Base-by-base conservation (phyloP, 2,329 filamentous ascomycete species). In the Fusarium sambucinum region DNA sequence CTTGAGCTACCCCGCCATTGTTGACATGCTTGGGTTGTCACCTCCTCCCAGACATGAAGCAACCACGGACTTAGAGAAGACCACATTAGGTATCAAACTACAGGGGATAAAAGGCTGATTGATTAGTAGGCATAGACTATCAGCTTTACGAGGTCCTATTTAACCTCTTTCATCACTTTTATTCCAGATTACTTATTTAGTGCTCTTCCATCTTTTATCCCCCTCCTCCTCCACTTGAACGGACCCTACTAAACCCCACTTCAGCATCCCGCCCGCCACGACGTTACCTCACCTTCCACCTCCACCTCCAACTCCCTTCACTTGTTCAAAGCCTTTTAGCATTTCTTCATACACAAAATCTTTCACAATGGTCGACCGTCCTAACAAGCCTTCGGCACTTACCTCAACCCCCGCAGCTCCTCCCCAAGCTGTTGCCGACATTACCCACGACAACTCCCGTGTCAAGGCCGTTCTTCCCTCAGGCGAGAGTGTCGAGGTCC, bases 381-480 rank as follows among this genome's bases (percentile, higher is more conserved):
- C 90, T 71, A 93, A 97, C 82, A 96, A 93, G 78, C 93, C 93
- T 59, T 85, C 89, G 54, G 90, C 92, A 38, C 88, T 95, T 74
- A 88, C 92, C 55, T 85, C 92, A 67, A 90, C 92, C 10, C 90
- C 92, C 10, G 89, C 89, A 53, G 85, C 90, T 17, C 89, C 92
- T 17, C 91, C 94, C 47, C 92, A 89, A 76, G 81, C 95, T 33
- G 88, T 90, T 69, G 91, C 97, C 75, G 88, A 88, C 77, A 89
- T 94, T 75, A 87, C 89, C 29, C 86, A 92, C 73, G 88, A 89
- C 76, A 89, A 89, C 79, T 86, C 87, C 62, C 88, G 88, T 63
- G 90, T 98, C 52, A 87, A 87, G n/a, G 95, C 95, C 33, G 86
- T 86, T 30, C 87, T 98, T 42, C 92, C 94, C 38, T 92, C 93